These are phyloP conservation scores for Mortierella sp. DNA, from an alignment of 371 early-diverging fungal genomes.

Conservation along the genomic window DNA sequence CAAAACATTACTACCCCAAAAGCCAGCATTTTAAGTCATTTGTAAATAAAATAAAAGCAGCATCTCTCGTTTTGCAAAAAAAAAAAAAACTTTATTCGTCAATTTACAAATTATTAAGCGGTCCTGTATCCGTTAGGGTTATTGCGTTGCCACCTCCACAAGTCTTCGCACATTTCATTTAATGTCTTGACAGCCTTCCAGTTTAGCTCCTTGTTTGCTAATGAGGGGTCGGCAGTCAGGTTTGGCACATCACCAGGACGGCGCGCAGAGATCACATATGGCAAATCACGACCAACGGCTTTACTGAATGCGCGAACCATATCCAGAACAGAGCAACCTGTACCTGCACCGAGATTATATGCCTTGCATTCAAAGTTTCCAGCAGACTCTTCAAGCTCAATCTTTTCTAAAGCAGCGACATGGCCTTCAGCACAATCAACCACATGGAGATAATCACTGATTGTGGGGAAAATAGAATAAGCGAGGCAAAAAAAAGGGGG, in stretches of 20 bases:
- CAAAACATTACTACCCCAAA: neutral
- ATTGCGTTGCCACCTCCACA: slow-evolving; percentile 88
- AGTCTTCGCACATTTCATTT: slow-evolving; percentile 83
- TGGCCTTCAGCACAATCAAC: slow-evolving; percentile 92
- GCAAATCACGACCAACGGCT: slow-evolving; percentile 75
- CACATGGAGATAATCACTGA: slow-evolving; percentile 88
- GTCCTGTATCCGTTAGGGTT: slow-evolving; percentile 72
- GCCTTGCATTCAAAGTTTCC: slow-evolving; percentile 71
- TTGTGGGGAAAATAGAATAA: slow-evolving; percentile 15
- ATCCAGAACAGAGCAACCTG: slow-evolving; percentile 87
- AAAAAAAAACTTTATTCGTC: too few relatives aligned
- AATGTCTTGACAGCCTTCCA: slow-evolving; percentile 79
- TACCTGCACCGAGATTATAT: slow-evolving; percentile 90
- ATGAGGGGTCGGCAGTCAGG: slow-evolving; percentile 81
- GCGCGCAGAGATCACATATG: slow-evolving; percentile 71
- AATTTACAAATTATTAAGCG: neutral
- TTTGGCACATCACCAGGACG: slow-evolving; percentile 90
- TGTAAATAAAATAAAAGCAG: slow-evolving; percentile 7
- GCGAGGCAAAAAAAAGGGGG: neutral
- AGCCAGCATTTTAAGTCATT: slow-evolving; percentile 1
- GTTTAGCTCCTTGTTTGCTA: slow-evolving; percentile 76
- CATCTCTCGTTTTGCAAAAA: too few relatives aligned
- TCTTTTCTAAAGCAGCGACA: slow-evolving; percentile 79
- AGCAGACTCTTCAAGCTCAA: slow-evolving; percentile 56
- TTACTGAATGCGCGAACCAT: slow-evolving; percentile 84